Evolutionary conservation across 164 flowering plant species (phyloP).

Genomic region (Protea cynaroides): DNA sequence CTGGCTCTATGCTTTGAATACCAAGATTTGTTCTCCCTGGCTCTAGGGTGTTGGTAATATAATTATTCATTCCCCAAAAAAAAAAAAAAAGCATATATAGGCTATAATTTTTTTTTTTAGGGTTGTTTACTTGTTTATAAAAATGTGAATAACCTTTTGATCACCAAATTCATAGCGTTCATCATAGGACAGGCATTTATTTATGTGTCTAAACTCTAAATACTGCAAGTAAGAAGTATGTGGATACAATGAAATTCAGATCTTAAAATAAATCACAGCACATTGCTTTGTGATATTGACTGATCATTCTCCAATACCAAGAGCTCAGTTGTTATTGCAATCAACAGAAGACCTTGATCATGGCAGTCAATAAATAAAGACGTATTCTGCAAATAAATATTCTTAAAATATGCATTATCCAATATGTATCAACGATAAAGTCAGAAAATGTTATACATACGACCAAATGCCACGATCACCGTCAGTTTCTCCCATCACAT

Average conservation of each 20-base stretch:
- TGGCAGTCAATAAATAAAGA: not conserved
- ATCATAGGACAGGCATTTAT: not conserved
- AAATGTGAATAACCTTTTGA: no score
- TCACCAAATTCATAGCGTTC: not conserved
- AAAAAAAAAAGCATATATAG: no score
- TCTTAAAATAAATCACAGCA: no score
- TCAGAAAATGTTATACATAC: conserved; percentile 44
- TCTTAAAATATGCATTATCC: conserved; percentile 1
- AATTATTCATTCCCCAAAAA: no score
- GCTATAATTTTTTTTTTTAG: no score
- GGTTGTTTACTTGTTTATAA: no score
- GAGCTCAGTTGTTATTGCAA: not conserved
- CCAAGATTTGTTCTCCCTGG: no score
- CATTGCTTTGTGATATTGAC: no score
- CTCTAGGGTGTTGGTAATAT: no score
- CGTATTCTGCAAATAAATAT: conserved; percentile 1
- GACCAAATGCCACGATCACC: conserved; percentile 95
- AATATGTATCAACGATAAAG: not conserved
- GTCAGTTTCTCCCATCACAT: conserved; percentile 98
- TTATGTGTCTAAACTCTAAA: not conserved
- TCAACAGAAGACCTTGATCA: not conserved
- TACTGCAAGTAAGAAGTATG: no score
- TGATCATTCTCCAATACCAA: not conserved
- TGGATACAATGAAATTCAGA: no score
- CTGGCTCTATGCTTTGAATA: no score